Conservation (phyloP, 2,329 filamentous ascomycete genomes). For the Colletotrichum sp. region DNA sequence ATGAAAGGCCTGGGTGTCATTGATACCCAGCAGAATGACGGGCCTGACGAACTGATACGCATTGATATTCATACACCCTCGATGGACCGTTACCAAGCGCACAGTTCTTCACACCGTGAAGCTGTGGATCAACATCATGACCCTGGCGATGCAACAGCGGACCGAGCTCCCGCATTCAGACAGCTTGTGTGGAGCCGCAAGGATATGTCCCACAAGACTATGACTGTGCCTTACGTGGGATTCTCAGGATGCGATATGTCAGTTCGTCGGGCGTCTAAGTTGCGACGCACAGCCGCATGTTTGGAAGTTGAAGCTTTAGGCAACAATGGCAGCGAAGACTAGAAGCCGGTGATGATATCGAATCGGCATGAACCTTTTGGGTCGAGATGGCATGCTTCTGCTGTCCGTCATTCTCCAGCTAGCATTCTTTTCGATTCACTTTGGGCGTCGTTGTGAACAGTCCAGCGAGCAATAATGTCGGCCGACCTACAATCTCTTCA, state of each 20-base stretch:
- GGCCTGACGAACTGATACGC: background rate
- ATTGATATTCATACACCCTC: background rate
- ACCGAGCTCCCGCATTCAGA: background rate
- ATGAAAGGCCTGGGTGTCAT: background rate
- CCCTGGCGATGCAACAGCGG: background rate
- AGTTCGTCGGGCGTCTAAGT: background rate
- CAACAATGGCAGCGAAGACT: background rate
- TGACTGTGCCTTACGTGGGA: background rate
- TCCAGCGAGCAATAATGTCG: background rate
- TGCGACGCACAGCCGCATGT: background rate
- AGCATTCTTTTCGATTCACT: background rate
- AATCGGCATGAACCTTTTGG: background rate
- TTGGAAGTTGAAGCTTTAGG: background rate
- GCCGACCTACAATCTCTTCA: background rate
- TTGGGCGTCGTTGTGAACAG: background rate
- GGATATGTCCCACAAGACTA: background rate
- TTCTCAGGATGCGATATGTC: background rate
- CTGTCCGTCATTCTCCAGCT: background rate
- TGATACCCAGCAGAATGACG: background rate
- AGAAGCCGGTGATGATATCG: background rate
- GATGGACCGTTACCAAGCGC: background rate
- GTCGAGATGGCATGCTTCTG: background rate
- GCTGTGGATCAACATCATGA: background rate
- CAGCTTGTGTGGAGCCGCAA: background rate
- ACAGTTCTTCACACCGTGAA: background rate